These are phyloP conservation scores for Gynostemma pentaphyllum DNA, from an alignment of 306 rosid genomes.

Conservation along the genomic window DNA sequence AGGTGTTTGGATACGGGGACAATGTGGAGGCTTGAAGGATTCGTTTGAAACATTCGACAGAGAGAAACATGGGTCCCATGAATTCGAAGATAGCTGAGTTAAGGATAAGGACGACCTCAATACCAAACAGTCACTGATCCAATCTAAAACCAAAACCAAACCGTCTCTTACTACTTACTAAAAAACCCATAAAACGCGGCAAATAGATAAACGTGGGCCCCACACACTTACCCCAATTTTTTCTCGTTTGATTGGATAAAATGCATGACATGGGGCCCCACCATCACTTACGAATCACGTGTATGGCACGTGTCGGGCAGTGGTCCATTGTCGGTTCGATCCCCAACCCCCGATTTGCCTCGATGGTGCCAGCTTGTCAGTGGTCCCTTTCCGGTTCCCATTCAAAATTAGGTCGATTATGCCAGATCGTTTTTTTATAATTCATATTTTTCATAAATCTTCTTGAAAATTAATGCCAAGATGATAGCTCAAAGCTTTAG, in stretches of 20 bases:
- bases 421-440: too few relatives aligned
- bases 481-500: too few relatives aligned
- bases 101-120: not conserved
- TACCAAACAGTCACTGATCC: not conserved
- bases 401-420: not conserved
- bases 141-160: not conserved
- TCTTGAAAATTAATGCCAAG: too few relatives aligned
- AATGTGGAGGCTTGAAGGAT: not conserved
- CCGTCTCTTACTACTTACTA: not conserved
- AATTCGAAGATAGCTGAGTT: not conserved
- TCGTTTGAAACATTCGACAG: constrained; percentile 4
- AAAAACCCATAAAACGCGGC: constrained; percentile 2
- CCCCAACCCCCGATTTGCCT: not conserved
- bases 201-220: not conserved
- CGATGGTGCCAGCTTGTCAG: too few relatives aligned
- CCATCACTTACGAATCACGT: not conserved
- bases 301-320: not conserved
- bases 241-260: too few relatives aligned
- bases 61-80: not conserved
- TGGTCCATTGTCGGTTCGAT: not conserved
- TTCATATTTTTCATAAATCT: too few relatives aligned
- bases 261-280: not conserved
- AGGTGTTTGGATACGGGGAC: not conserved
- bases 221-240: not conserved
- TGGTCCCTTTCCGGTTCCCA: not conserved